Evolutionary conservation across 768 basidiomycete species (phyloP).

Genomic region (Exidia glandulosa): DNA sequence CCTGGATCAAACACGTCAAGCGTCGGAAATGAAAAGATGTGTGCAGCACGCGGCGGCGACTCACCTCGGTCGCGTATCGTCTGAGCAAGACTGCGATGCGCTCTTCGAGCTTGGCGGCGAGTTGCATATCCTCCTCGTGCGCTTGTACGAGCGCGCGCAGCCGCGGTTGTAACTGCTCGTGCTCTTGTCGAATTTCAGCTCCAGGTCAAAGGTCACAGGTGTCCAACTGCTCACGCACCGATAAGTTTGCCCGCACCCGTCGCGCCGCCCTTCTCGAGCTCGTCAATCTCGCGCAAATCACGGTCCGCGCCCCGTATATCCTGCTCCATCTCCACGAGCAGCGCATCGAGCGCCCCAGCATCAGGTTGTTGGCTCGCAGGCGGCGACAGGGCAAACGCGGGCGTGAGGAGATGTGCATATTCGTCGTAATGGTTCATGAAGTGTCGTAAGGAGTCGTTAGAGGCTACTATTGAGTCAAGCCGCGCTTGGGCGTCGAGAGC

Average conservation of each 20-base stretch:
- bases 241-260: slow-evolving; percentile 60
- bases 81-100: slow-evolving; percentile 57
- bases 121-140: slow-evolving; percentile 46
- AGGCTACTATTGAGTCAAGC: slow-evolving; percentile 46
- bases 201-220: neutral
- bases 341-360: slow-evolving; percentile 54
- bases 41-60: slow-evolving; percentile 12
- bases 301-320: slow-evolving; percentile 76
- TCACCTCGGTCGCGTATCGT: slow-evolving; percentile 57
- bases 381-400: slow-evolving; percentile 60
- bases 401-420: slow-evolving; percentile 62
- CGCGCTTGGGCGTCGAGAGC: slow-evolving; percentile 50
- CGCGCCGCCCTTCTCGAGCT: slow-evolving; percentile 58
- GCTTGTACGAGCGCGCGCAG: slow-evolving; percentile 45
- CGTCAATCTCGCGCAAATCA: slow-evolving; percentile 68
- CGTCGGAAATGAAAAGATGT: neutral
- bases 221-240: too few species aligned
- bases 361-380: slow-evolving; percentile 32
- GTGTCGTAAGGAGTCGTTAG: slow-evolving; percentile 58
- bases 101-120: slow-evolving; percentile 51
- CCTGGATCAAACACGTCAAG: slow-evolving; percentile 28
- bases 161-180: slow-evolving; percentile 58
- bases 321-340: slow-evolving; percentile 68
- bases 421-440: slow-evolving; percentile 74
- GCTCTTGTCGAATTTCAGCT: slow-evolving; percentile 27